These are phyloP conservation scores for Ophiosphaerella narmari DNA, from an alignment of 2,329 filamentous ascomycete species.

Conservation along the genomic window DNA sequence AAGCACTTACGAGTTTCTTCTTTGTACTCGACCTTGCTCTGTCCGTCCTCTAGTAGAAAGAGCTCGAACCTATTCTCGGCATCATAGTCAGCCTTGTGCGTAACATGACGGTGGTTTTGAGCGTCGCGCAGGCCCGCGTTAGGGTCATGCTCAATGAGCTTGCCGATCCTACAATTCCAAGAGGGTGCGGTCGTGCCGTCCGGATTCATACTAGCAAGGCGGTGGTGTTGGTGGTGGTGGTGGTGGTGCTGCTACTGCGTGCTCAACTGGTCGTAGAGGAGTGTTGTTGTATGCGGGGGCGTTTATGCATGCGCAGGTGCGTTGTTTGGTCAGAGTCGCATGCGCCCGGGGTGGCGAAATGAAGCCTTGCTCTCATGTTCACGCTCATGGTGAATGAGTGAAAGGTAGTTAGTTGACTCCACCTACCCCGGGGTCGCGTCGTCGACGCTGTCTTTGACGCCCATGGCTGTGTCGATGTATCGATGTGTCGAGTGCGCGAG, in stretches of 20 bases:
- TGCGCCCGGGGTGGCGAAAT: conserved; percentile 2
- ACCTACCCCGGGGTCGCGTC: conserved; percentile 6
- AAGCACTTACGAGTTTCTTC: conserved; percentile 80
- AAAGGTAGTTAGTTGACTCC: conserved; percentile 1
- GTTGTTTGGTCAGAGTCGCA: neutral
- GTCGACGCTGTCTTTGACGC: neutral
- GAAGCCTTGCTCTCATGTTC: neutral
- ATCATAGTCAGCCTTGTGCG: conserved; percentile 22
- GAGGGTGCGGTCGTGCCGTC: conserved; percentile 2
- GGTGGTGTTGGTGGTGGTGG: neutral
- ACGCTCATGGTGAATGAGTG: conserved; percentile 2
- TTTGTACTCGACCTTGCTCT: conserved; percentile 92
- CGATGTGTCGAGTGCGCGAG: conserved; percentile 7
- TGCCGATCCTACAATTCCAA: conserved; percentile 8
- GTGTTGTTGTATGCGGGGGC: neutral
- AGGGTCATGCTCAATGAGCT: conserved; percentile 16
- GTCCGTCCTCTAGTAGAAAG: conserved; percentile 82
- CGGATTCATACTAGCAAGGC: conserved; percentile 5
- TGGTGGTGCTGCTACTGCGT: too few species aligned
- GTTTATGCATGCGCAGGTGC: neutral
- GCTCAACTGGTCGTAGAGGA: neutral
- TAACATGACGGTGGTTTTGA: conserved; percentile 4
- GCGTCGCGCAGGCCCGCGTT: conserved; percentile 12
- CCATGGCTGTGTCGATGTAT: conserved; percentile 1
- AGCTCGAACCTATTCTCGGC: conserved; percentile 76